Evolutionary conservation across 2,329 filamentous ascomycete genomes (phyloP).

Genomic region (Penicillium concentricum): DNA sequence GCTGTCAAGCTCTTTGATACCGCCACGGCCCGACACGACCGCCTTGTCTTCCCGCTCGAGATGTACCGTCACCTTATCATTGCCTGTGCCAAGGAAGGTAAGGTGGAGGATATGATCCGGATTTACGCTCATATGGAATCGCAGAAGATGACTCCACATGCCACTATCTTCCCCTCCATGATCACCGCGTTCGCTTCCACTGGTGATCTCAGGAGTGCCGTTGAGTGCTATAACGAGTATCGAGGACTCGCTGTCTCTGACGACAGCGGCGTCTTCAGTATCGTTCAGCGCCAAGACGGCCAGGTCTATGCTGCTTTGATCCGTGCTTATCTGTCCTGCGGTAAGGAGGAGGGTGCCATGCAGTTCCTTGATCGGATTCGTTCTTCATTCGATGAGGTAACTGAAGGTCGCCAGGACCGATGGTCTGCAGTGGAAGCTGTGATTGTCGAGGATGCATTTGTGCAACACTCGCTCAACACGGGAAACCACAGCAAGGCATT

Average conservation of each 20-base stretch:
- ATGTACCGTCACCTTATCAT: slow-evolving; percentile 83
- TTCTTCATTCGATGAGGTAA: slow-evolving; percentile 50
- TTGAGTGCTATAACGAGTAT: slow-evolving; percentile 96
- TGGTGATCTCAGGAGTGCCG: slow-evolving; percentile 80
- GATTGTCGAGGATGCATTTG: slow-evolving; percentile 71
- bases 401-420: slow-evolving; percentile 55
- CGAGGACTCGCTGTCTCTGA: slow-evolving; percentile 81
- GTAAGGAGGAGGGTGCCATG: slow-evolving; percentile 75
- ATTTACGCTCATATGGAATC: slow-evolving; percentile 91
- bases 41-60: slow-evolving; percentile 69
- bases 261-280: slow-evolving; percentile 68
- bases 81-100: slow-evolving; percentile 79
- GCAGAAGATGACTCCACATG: slow-evolving; percentile 69
- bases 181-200: slow-evolving; percentile 85
- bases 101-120: slow-evolving; percentile 82
- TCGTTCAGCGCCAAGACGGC: slow-evolving; percentile 72
- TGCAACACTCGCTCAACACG: slow-evolving; percentile 71
- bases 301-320: slow-evolving; percentile 90
- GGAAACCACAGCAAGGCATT: slow-evolving; percentile 73
- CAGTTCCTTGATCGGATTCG: slow-evolving; percentile 83
- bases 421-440: slow-evolving; percentile 66
- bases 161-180: slow-evolving; percentile 86
- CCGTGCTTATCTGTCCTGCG: slow-evolving; percentile 80
- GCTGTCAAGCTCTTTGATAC: slow-evolving; percentile 83
- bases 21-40: slow-evolving; percentile 62